A percentile compares a stretch with the other conserved stretches of the same genome.
Conservation (phyloP, 2,329 filamentous ascomycete genomes). For the Diplodia intermedia region DNA sequence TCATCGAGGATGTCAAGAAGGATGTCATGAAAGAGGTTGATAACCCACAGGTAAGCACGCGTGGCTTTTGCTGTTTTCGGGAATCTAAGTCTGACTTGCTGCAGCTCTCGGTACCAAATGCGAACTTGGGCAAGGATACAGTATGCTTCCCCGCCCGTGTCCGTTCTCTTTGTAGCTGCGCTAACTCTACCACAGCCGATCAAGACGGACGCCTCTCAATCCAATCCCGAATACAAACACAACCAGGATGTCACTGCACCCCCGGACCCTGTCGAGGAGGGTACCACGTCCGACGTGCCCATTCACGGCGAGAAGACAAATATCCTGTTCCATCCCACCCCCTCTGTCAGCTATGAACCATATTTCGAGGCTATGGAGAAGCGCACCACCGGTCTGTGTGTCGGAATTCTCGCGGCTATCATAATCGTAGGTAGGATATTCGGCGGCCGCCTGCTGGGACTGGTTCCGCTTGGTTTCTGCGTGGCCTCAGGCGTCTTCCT, state of each 20-base stretch:
- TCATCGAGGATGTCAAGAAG: slow-evolving; percentile 81
- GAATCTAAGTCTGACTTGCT: background rate
- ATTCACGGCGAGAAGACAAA: slow-evolving; percentile 98
- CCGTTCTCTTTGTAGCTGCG: slow-evolving; percentile 23
- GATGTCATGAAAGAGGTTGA: slow-evolving; percentile 73
- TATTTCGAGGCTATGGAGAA: slow-evolving; percentile 81
- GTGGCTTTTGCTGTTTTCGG: slow-evolving; percentile 13
- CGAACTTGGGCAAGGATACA: slow-evolving; percentile 79
- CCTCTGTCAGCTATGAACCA: slow-evolving; percentile 85
- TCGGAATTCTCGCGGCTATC: slow-evolving; percentile 74
- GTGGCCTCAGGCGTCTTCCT: slow-evolving; percentile 81
- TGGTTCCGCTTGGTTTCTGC: slow-evolving; percentile 75
- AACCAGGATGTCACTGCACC: slow-evolving; percentile 91
- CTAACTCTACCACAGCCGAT: slow-evolving; percentile 57
- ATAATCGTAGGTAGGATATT: slow-evolving; percentile 80
- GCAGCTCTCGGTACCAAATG: slow-evolving; percentile 84
- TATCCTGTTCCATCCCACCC: slow-evolving; percentile 92
- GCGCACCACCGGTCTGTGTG: slow-evolving; percentile 73
- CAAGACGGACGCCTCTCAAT: slow-evolving; percentile 73
- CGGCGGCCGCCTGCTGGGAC: slow-evolving; percentile 76
- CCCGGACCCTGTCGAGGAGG: slow-evolving; percentile 81
- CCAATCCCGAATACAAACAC: slow-evolving; percentile 78
- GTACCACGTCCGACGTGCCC: slow-evolving; percentile 89
- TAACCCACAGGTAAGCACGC: slow-evolving; percentile 67
- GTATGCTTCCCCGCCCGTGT: slow-evolving; percentile 45